Percentiles rank a stretch among this genome's conserved stretches.
Conservation (phyloP, 2,329 filamentous ascomycete species). For the Cryphonectria radicalis region DNA sequence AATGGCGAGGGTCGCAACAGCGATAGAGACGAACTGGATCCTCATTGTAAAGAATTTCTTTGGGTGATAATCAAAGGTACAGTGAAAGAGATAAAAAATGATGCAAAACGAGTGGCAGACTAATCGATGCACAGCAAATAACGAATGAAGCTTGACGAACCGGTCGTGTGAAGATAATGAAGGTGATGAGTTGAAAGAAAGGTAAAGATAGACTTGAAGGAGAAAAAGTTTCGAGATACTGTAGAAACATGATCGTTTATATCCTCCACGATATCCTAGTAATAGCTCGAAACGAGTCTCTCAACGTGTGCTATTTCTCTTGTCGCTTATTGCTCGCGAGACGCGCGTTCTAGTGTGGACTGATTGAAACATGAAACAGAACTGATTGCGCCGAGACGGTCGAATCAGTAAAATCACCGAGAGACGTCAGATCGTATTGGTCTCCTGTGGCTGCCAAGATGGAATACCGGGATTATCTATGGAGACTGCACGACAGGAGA, state of each 20-base stretch:
- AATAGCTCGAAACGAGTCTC: not conserved
- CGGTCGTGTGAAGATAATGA: not conserved
- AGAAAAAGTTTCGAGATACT: not conserved
- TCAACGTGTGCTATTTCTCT: not conserved
- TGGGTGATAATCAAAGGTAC: not conserved
- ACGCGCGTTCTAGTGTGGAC: not conserved
- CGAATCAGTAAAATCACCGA: not conserved
- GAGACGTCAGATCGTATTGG: not conserved
- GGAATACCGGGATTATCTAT: not conserved
- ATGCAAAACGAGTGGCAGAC: not conserved
- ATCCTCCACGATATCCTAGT: not conserved
- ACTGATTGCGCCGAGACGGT: not conserved
- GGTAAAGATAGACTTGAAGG: not conserved
- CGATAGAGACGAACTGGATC: not conserved
- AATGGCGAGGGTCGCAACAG: not conserved
- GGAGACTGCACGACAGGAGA: not conserved
- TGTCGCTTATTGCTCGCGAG: not conserved
- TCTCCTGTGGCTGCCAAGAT: not conserved
- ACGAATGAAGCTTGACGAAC: not conserved
- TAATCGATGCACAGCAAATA: not conserved
- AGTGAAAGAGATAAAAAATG: not conserved
- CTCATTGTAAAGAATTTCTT: not conserved
- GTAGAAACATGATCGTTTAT: constrained; percentile 5
- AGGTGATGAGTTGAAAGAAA: not conserved
- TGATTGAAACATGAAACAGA: not conserved